These are phyloP conservation scores for Globisporangium canariense DNA, from an alignment of 352 stramenopile species.

Conservation along the genomic window DNA sequence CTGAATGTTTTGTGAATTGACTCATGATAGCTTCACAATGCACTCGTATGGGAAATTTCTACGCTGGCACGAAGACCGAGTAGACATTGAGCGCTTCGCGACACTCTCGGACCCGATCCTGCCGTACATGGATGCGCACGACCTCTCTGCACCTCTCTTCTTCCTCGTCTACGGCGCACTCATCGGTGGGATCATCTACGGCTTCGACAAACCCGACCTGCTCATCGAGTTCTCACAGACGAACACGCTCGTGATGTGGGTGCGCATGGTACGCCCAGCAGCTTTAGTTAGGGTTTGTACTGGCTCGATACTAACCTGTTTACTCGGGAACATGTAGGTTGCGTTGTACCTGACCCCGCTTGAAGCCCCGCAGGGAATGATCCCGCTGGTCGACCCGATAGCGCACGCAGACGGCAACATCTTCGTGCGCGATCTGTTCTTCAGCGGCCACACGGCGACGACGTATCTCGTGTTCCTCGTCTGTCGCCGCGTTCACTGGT, in stretches of 20 bases:
- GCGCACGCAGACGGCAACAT: slow-evolving; percentile 23
- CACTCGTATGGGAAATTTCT: slow-evolving; percentile 28
- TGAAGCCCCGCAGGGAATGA: slow-evolving; percentile 22
- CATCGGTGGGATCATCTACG: slow-evolving; percentile 23
- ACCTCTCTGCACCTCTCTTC: slow-evolving; percentile 28
- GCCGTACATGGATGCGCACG: slow-evolving; percentile 17
- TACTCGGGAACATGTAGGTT: slow-evolving; percentile 5
- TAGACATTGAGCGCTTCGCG: slow-evolving; percentile 25
- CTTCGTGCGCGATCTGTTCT: slow-evolving; percentile 36
- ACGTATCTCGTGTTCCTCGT: slow-evolving; percentile 31
- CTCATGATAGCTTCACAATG: slow-evolving; percentile 21
- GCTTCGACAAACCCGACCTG: slow-evolving; percentile 28
- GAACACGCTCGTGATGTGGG: slow-evolving; percentile 29
- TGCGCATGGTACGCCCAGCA: slow-evolving; percentile 25
- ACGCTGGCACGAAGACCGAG: slow-evolving; percentile 29
- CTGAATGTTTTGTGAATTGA: too few relatives aligned
- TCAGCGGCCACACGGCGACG: slow-evolving; percentile 35
- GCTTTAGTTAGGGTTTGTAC: not conserved
- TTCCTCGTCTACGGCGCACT: slow-evolving; percentile 32
- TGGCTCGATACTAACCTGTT: not conserved
- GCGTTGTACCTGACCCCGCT: slow-evolving; percentile 32
- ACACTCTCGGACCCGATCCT: slow-evolving; percentile 30
- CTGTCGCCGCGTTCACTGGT: slow-evolving; percentile 21
- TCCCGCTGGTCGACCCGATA: slow-evolving; percentile 31
- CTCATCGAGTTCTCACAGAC: slow-evolving; percentile 34